Percentiles rank a stretch among this genome's conserved stretches.
These are phyloP conservation scores for Amanita phalloides DNA, from an alignment of 768 basidiomycete species.

Conservation along the genomic window DNA sequence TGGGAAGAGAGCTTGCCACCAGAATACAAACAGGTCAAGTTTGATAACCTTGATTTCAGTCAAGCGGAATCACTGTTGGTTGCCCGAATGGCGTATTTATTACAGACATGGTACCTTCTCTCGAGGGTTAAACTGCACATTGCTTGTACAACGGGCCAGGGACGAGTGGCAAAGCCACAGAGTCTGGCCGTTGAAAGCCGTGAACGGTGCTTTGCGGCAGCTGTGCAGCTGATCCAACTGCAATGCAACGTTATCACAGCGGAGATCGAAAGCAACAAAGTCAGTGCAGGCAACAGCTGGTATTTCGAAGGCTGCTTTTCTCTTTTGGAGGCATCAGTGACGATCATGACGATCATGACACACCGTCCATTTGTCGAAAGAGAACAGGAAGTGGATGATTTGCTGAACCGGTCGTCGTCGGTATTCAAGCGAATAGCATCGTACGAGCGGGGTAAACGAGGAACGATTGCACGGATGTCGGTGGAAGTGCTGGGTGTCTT, in stretches of 20 bases:
- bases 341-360: slow-evolving; percentile 29
- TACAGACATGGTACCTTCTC: slow-evolving; percentile 37
- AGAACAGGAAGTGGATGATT: slow-evolving; percentile 23
- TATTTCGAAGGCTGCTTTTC: slow-evolving; percentile 33
- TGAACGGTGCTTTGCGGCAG: slow-evolving; percentile 26
- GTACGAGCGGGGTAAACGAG: slow-evolving; percentile 24
- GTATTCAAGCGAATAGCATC: slow-evolving; percentile 23
- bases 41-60: slow-evolving; percentile 15
- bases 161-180: slow-evolving; percentile 14
- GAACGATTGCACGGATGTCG: slow-evolving; percentile 27
- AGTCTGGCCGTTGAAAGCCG: slow-evolving; percentile 20
- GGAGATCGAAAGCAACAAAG: slow-evolving; percentile 10
- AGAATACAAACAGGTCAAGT: slow-evolving; percentile 24
- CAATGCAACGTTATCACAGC: slow-evolving; percentile 25
- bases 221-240: slow-evolving; percentile 31
- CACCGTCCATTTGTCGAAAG: slow-evolving; percentile 28
- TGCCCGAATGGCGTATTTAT: slow-evolving; percentile 30
- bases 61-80: slow-evolving; percentile 21
- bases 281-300: slow-evolving; percentile 25
- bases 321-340: slow-evolving; percentile 36
- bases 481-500: slow-evolving; percentile 21
- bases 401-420: slow-evolving; percentile 26
- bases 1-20: slow-evolving; percentile 33
- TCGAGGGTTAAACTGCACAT: slow-evolving; percentile 35
- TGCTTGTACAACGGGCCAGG: slow-evolving; percentile 26